Evolutionary conservation across 768 basidiomycete species (phyloP), one percentile per base, ranked within the genome.

Genomic region (Naematelia encephala): DNA sequence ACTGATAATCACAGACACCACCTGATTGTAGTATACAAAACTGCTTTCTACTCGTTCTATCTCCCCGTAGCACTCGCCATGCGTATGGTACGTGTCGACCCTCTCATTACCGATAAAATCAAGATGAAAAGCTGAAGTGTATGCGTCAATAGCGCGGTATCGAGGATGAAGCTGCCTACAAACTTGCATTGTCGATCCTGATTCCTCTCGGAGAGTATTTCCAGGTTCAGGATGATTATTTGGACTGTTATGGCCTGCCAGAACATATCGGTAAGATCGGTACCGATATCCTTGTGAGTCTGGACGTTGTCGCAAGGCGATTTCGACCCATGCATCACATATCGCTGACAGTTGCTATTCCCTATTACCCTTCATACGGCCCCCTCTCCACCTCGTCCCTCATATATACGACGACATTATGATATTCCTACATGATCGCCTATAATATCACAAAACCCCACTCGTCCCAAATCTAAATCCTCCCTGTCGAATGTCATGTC

Each of bases 1-100:
- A 47, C 56, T 68, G 45, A 60, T 51, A 3, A 26, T 19, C 45
- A 12, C 71, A 93, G 91, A 74, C 91, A 97, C 75, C 84, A 84
- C 60, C 84, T 90, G 57, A 97, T 98, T 75, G 94, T 97, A 54
- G 83, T 90, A 62, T 97, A 92, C 85, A 99, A 99, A 80, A 97
- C 94, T 26, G 90, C 94, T 0, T 94, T 84, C 80, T 99, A 98
- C 80, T 96, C 91, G 27, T 98, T 98, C 84, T 96, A 97, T 80
- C 90, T 99, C 64, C 91, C 96, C 48, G 91, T 98, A 63, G 96
- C 94, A 13, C 86, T 92, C 63, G 91, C 91, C 11, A 87, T 98
- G 86, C 84, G 86, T 76, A 81, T 92, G 77, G 77, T 73, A 21
- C 54, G 73, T n/a, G n/a, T 66, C 46, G 28, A 12, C n/a, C 34